phyloP scores from a whole-genome alignment of 345 rosid genomes.

The Lumnitzera littorea region DNA sequence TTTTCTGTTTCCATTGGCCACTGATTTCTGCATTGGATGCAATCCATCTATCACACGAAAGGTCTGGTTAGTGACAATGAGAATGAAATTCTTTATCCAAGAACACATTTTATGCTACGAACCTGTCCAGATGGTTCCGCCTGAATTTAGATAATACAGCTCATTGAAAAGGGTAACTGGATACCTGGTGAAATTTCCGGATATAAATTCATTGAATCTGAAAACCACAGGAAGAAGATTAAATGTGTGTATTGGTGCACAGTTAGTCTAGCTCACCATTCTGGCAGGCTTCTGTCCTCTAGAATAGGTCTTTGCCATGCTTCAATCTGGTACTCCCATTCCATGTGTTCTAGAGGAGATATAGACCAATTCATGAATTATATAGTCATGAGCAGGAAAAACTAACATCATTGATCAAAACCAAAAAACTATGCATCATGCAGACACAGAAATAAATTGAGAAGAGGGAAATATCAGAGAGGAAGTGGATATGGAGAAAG shows the following conservation, averaged over 20 bases:
- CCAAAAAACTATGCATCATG: too few species aligned
- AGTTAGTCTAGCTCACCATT: constrained; percentile 41
- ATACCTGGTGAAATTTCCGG: constrained; percentile 45
- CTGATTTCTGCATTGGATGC: constrained; percentile 62
- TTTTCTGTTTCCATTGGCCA: constrained; percentile 45
- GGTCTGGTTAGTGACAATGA: neutral
- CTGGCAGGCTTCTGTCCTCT: constrained; percentile 85
- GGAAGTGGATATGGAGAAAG: too few species aligned
- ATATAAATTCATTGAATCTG: too few species aligned
- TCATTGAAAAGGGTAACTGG: constrained; percentile 83
- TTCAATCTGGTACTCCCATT: constrained; percentile 78
- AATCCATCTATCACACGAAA: constrained; percentile 53
- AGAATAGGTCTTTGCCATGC: constrained; percentile 89
- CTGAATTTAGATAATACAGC: constrained; percentile 88
- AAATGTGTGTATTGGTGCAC: neutral
- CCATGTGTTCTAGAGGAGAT: constrained; percentile 44
- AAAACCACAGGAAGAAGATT: neutral
- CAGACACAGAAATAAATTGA: too few species aligned
- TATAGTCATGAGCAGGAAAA: neutral
- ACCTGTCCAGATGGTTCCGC: constrained; percentile 96
- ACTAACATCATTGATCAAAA: neutral
- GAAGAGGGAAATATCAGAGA: too few species aligned
- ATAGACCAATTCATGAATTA: neutral
- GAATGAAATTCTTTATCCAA: neutral
- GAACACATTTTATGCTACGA: constrained; percentile 1